A percentile compares a stretch with the other conserved stretches of the same genome.
These are phyloP conservation scores for Phlebiopsis gigantea DNA, from an alignment of 768 basidiomycete species.

Conservation along the genomic window DNA sequence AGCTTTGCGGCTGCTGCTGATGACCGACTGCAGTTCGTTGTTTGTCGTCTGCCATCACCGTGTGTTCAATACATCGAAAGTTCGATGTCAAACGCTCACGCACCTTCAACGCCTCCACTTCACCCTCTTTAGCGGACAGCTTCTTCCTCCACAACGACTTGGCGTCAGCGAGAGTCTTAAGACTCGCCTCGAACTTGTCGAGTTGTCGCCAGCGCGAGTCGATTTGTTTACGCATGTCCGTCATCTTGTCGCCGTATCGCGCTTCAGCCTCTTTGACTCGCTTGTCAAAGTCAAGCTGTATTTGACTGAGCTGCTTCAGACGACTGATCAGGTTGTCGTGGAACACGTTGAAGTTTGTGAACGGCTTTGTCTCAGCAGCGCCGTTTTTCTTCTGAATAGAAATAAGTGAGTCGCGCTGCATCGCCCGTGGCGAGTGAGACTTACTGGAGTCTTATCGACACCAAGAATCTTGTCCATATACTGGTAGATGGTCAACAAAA, in stretches of 20 bases:
- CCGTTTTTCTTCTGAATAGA: slow-evolving; percentile 60
- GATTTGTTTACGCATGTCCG: slow-evolving; percentile 78
- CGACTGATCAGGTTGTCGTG: slow-evolving; percentile 90
- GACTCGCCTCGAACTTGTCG: slow-evolving; percentile 83
- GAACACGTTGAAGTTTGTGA: slow-evolving; percentile 91
- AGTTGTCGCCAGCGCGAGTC: slow-evolving; percentile 88
- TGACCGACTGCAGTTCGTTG: slow-evolving; percentile 56
- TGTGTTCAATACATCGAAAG: background rate
- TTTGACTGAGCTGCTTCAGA: slow-evolving; percentile 77
- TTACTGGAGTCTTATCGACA: slow-evolving; percentile 77
- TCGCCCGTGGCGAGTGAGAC: slow-evolving; percentile 23
- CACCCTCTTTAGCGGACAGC: slow-evolving; percentile 72
- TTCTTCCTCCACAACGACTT: slow-evolving; percentile 81
- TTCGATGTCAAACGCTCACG: slow-evolving; percentile 6
- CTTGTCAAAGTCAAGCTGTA: slow-evolving; percentile 84
- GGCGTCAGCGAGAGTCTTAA: slow-evolving; percentile 76
- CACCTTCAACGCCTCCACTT: slow-evolving; percentile 83
- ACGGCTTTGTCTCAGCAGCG: slow-evolving; percentile 83
- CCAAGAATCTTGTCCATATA: slow-evolving; percentile 93
- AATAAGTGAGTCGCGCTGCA: background rate
- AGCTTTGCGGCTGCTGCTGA: slow-evolving; percentile 42
- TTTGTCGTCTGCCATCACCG: slow-evolving; percentile 54
- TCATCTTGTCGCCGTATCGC: slow-evolving; percentile 66
- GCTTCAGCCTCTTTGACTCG: slow-evolving; percentile 75
- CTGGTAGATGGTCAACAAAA: slow-evolving; percentile 89